Evolutionary conservation across 345 rosid genomes (phyloP), one percentile per base, ranked within the genome.

Genomic region (Geranium brycei): DNA sequence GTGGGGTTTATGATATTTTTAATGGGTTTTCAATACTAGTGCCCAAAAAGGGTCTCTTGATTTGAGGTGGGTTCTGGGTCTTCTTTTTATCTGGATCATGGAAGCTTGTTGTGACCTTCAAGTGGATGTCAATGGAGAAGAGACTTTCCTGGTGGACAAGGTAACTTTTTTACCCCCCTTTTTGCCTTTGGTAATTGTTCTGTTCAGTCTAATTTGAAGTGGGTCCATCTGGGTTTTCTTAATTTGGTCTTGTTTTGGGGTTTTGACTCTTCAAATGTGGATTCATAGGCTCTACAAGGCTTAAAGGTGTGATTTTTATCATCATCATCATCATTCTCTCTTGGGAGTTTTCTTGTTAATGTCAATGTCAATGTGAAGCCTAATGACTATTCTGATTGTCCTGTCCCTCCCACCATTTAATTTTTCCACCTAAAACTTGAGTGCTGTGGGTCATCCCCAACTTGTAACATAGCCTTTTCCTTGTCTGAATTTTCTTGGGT

Each of bases 51-150:
- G 68, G 64, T 53, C 62, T 69, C 75, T 69, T 67, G 69, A 17
- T 74, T 38, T 75, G 71, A 74, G 75, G 69, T 67, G 73, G 73
- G 70, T 66, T 63, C 69, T 47, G 12, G 55, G 58, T 74, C 71
- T 66, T 53, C 53, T 68, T 60, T 5, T 60, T 5, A 64, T 73
- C 61, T 66, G 64, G 71, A 80, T 73, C 74, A 89, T 89, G 96
- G 86, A 80, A 68, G 75, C 66, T 76, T 78, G 81, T 75, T 89
- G 95, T 83, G 85, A 82, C 78, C 95, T 92, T 79, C 84, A 92
- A 78, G 96, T 86, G 19, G 97, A 92, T 78, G 82, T 92, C 74
- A 92, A 92, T 75, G 97, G 96, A 15, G 91, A 85, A 76, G 91
- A 86, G 78, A 85, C 90, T 61, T 82, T 86, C 77, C 64, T 87